phyloP scores from a whole-genome alignment of 2,329 filamentous ascomycete species.

The Claviceps paspali region DNA sequence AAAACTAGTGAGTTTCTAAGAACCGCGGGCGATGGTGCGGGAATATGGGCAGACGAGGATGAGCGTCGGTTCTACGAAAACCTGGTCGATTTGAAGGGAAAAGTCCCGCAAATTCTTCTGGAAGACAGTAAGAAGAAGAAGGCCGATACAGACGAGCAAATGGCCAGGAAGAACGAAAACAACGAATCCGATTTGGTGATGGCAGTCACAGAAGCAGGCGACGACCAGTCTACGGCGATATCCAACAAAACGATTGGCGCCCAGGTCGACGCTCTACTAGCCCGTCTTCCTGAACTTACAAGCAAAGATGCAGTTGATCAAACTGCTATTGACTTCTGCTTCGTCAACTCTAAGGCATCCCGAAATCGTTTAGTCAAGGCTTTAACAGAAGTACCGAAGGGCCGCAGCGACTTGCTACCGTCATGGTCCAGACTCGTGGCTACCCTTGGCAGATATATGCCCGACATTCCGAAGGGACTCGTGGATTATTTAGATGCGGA shows the following conservation, averaged over 20 bases:
- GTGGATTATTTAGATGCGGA: constrained; percentile 91
- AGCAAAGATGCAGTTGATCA: constrained; percentile 87
- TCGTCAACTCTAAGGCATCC: constrained; percentile 94
- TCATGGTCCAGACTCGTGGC: constrained; percentile 87
- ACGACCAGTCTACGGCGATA: constrained; percentile 86
- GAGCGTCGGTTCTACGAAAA: constrained; percentile 98
- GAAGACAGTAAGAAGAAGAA: constrained; percentile 96
- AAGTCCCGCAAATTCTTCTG: constrained; percentile 82
- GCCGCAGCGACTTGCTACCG: constrained; percentile 77
- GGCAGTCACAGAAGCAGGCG: constrained; percentile 34
- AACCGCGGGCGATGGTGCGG: constrained; percentile 75
- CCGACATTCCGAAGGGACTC: constrained; percentile 81
- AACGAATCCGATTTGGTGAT: constrained; percentile 40
- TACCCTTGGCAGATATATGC: constrained; percentile 84
- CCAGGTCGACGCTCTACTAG: constrained; percentile 81
- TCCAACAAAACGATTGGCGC: constrained; percentile 96
- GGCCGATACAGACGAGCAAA: constrained; percentile 61
- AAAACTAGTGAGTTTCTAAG: constrained; percentile 89
- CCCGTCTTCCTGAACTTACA: constrained; percentile 78
- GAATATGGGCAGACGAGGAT: constrained; percentile 98
- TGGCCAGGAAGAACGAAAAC: constrained; percentile 54
- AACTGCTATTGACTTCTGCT: constrained; percentile 91
- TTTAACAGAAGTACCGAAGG: constrained; percentile 87
- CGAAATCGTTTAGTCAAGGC: constrained; percentile 87
- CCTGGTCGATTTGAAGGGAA: constrained; percentile 83